Evolutionary conservation across 1,139 yeast species (phyloP).

Genomic region (Geotrichum carabidarum): DNA sequence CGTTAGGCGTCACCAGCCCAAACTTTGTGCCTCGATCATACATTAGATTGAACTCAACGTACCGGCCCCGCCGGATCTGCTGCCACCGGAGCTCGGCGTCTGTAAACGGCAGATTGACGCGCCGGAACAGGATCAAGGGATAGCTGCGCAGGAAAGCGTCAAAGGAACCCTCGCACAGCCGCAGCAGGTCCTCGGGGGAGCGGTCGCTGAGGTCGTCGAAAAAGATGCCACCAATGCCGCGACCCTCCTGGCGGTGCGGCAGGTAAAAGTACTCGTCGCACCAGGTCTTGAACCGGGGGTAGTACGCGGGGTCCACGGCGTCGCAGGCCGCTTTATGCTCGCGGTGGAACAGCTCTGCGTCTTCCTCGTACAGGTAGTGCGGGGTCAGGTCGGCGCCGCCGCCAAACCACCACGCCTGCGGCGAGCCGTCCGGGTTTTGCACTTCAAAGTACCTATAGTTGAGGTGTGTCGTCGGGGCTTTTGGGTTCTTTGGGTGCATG

Average conservation of each 20-base stretch:
- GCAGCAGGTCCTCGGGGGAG: conserved; percentile 64
- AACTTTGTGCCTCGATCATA: conserved; percentile 96
- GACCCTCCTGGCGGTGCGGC: conserved; percentile 78
- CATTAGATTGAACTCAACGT: conserved; percentile 92
- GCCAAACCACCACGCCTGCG: conserved; percentile 98
- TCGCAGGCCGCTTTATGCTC: conserved; percentile 82
- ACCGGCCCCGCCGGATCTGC: conserved; percentile 89
- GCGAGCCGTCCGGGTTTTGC: conserved; percentile 71
- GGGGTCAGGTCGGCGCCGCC: conserved; percentile 98
- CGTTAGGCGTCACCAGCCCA: conserved; percentile 93
- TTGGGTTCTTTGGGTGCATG: conserved; percentile 90
- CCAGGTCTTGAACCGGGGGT: conserved; percentile 88
- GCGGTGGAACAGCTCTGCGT: conserved; percentile 74
- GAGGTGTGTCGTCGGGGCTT: conserved; percentile 93
- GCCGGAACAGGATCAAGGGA: conserved; percentile 62
- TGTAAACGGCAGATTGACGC: conserved; percentile 71
- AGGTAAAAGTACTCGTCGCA: conserved; percentile 89
- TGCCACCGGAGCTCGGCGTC: conserved; percentile 88
- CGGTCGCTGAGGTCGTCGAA: conserved; percentile 83
- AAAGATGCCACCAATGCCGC: conserved; percentile 96
- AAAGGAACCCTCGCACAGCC: conserved; percentile 72
- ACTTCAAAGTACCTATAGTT: conserved; percentile 95
- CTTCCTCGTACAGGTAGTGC: conserved; percentile 81
- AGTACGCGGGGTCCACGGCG: conserved; percentile 53
- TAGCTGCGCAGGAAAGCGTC: conserved; percentile 86